Base-by-base conservation (phyloP, 164 flowering plant genomes). In the Cinnamomum chago region DNA sequence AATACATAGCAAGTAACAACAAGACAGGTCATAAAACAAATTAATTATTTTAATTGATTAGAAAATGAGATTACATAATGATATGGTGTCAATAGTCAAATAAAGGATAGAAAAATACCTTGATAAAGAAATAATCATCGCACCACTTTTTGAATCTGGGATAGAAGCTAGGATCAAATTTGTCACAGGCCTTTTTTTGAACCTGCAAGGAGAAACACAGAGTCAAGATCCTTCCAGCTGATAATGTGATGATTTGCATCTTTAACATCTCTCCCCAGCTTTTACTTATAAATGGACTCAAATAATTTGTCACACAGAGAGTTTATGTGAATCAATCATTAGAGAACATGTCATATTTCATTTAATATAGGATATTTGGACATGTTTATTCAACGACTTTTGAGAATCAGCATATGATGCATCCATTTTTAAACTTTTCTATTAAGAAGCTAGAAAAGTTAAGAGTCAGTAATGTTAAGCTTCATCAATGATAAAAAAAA, bases 141-240 rank as follows among this genome's bases (percentile, higher is more conserved):
- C 99, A 96, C 99, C 99, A 96, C 83, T 96, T 96, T 83, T 96
- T 96, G 87, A 96, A 96, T 68, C 87, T 89, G 12, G 99, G 99
- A 80, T 96, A 96, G 86, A 96, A 94, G 73, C 88, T 85, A 30
- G 92, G 90, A 81, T 96, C 92, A 80, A 93, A 96, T 81, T 96
- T 93, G 86, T 96, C 99, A 79, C 99, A 96, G 50, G 97, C 91
- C 72, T 58, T 71, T 75, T 96, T 96, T 81, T 94, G 95, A 74
- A 85, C 88, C 99, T 95, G 79, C 76, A 86, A 70, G 62, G 58
- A 52, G 68, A 67, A 81, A 50, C n/a, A 24, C 50, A 67, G 17
- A 52, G 67, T 77, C 70, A 70, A 24, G 2, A 10, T 72, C 66
- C 40, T 65, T 28, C 25, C 55, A 65, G 78, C 22, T 76, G 60